Evolutionary conservation across 1,284 basidiomycete genomes (phyloP), one percentile per base, ranked within the genome.

Genomic region (Ceratobasidium sp.): DNA sequence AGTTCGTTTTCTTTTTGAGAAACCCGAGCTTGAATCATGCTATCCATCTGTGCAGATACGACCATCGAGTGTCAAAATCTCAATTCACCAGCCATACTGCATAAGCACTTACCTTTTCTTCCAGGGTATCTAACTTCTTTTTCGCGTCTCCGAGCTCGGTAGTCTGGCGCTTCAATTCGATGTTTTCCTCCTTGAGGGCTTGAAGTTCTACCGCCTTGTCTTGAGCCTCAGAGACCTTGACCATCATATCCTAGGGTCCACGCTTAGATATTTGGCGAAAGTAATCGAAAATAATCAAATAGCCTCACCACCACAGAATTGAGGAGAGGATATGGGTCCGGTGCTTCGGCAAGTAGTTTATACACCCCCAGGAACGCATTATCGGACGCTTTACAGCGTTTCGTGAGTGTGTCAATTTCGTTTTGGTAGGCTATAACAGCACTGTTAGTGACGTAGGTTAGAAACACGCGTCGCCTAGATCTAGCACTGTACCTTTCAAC

Each of bases 341-440:
- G 96, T 6, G 94, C 96, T 79, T 97, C 95, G 0, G 94, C 93
- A 2, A 99, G 82, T 23, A 96, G 88, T 81, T 98, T 98, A 86
- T 98, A 98, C 14, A 96, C 90, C 77, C 91, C 93, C 38, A 98
- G 84, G 82, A 99, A 98, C 0, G 95, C 93, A 78, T 93, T 96
- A 84, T 98, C 97, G 1, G 96, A 92, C 18, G 87, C 82, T 80
- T 98, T 98, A 38, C 91, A 93, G 7, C 97, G 90, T 76, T 94
- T 94, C 0, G 96, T 98, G 74, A 99, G 88, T 77, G 85, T 91
- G 83, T 99, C 97, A 75, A 99, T 98, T 82, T 98, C 97, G 7
- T 91, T 87, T 82, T 99, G 97, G 83, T 99, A 98, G 2, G 95
- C 95, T 94, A 57, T 9, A 16, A 54, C 18, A 18, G 35, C 32